Evolutionary conservation across 345 rosid species (phyloP), one percentile per base, ranked within the genome.

Genomic region (Turritis glabra): DNA sequence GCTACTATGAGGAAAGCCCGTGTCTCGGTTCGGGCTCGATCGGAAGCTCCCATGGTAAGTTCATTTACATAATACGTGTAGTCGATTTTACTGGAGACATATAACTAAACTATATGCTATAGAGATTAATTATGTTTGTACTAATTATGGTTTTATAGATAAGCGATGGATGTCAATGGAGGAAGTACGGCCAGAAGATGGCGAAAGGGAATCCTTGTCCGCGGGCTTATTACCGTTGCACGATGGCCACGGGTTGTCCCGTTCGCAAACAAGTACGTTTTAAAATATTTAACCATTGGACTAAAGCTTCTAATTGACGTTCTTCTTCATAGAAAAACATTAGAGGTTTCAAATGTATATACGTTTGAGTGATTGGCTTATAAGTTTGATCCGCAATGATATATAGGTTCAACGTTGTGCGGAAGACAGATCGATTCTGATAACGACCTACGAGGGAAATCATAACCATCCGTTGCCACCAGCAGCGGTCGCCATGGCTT

Each of bases 1-100:
- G 96, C 96, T 38, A 88, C 96, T 26, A 92, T 95, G 97, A 89
- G 96, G 65, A 95, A 89, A 80, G 99, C 97, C 4, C 97, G 99
- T 56, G 99, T 95, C 68, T 90, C 99, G 0, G 98, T 95, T 73
- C 97, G 99, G 14, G 99, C 99, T 21, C 86, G 98, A 71, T 95
- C 99, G 0, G 98, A 95, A 85, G 98, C 99, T 81, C 89, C 96
- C 57, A 92, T 95, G 99, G 99, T 95, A 82, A 18, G 38, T 47
- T 47, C n/a, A 21, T 32, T 29, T 40, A 71, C 8, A 15, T 2
- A 35, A 47, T 50, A 22, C n/a, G 12, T 59, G 10, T 5, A 14
- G 18, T 11, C 5, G 23, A 37, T 22, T 5, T 14, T 22, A 13
- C 13, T 54, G 5, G 27, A 7, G 10, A 17, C 21, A 15, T 8